These are phyloP conservation scores for Fusarium vanettenii DNA, from an alignment of 2,329 filamentous ascomycete genomes.

Conservation along the genomic window DNA sequence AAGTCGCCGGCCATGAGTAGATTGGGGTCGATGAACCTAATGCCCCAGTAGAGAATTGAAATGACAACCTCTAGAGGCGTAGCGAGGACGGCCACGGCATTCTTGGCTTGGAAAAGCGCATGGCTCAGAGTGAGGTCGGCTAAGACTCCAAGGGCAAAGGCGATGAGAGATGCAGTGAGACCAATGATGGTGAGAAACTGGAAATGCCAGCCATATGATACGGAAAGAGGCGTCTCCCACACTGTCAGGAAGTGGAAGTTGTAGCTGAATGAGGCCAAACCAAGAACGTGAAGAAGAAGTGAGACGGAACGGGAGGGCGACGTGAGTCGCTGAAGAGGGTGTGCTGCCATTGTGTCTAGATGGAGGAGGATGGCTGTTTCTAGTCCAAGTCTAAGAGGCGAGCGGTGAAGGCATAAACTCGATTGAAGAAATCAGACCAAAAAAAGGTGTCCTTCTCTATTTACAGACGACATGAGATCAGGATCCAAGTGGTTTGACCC, in stretches of 20 bases:
- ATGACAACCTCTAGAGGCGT: constrained; percentile 79
- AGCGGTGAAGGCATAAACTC: not conserved
- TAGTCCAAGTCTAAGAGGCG: not conserved
- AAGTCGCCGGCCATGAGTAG: constrained; percentile 67
- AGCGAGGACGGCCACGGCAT: constrained; percentile 72
- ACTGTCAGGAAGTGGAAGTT: constrained; percentile 63
- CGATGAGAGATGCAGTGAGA: constrained; percentile 68
- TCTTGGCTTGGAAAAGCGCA: constrained; percentile 74
- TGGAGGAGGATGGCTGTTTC: not conserved
- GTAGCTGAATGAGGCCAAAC: constrained; percentile 63
- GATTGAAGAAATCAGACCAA: not conserved
- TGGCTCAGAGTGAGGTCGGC: constrained; percentile 72
- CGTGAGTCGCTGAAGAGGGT: constrained; percentile 73
- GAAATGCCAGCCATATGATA: constrained; percentile 74
- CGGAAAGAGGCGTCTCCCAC: constrained; percentile 64
- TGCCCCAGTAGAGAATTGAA: constrained; percentile 78
- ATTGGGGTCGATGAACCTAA: constrained; percentile 66
- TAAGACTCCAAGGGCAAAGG: constrained; percentile 70
- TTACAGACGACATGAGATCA: constrained; percentile 18
- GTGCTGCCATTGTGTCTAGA: constrained; percentile 54
- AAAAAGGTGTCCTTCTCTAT: not conserved
- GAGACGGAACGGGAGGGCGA: constrained; percentile 75
- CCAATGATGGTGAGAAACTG: constrained; percentile 83
- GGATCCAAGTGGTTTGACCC: constrained; percentile 5
- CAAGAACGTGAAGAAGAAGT: constrained; percentile 68